phyloP scores from a whole-genome alignment of 495 filamentous ascomycete species.

The Tuber magnatum region DNA sequence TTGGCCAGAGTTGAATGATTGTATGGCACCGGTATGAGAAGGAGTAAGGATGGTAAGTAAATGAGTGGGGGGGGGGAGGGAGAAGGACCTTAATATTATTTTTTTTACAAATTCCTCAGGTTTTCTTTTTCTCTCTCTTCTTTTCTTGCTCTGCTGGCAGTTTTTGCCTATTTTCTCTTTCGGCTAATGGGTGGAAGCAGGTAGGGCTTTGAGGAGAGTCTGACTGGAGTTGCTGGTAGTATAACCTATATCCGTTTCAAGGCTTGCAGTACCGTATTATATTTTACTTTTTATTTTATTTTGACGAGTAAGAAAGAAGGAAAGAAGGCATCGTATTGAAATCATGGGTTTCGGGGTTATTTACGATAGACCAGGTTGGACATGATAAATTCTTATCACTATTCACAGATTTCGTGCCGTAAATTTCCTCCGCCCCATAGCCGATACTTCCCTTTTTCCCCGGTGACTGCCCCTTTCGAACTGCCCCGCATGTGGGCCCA shows the following conservation, averaged over 20 bases:
- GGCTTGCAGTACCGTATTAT: not conserved
- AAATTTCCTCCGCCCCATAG: not conserved
- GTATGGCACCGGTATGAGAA: not conserved
- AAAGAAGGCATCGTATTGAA: not conserved
- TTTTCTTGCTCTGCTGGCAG: not conserved
- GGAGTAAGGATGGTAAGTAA: not conserved
- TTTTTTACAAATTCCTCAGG: not conserved
- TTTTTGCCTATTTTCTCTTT: not conserved
- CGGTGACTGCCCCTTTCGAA: not conserved
- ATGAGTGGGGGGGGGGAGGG: not conserved
- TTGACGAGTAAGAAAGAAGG: not conserved
- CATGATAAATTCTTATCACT: not conserved
- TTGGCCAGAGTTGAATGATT: not conserved
- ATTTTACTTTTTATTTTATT: not conserved
- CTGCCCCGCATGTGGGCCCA: not conserved
- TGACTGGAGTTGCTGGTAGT: not conserved
- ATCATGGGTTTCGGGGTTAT: not conserved
- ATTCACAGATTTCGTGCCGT: not conserved
- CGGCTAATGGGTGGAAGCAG: not conserved
- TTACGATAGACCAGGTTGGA: not conserved
- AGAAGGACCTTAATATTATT: not conserved
- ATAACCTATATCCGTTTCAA: not conserved
- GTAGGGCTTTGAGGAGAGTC: not conserved
- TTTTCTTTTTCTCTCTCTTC: not conserved
- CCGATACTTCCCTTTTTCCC: not conserved